Conservation (phyloP, 2,329 filamentous ascomycete species). For the Byssothecium circinans region DNA sequence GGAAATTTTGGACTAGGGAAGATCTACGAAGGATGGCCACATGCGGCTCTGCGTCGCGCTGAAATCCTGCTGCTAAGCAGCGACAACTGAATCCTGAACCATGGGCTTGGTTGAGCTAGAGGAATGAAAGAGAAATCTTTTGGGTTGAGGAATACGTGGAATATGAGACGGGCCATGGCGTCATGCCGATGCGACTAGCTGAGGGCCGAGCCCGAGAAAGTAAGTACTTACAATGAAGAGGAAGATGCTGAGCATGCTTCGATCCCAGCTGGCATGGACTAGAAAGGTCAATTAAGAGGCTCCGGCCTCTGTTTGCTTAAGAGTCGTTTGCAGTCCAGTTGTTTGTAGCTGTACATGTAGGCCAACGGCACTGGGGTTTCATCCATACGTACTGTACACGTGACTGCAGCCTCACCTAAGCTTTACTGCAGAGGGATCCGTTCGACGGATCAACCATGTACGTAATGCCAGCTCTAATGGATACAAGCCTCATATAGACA, state of each 20-base stretch:
- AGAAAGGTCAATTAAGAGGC: too few relatives aligned
- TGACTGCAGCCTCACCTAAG: too few relatives aligned
- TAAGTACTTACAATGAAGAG: conserved; percentile 24
- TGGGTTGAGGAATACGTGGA: not conserved
- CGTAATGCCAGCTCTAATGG: too few relatives aligned
- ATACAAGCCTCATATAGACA: too few relatives aligned
- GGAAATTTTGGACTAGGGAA: conserved; percentile 34
- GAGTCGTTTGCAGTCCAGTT: too few relatives aligned
- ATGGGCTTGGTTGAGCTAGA: not conserved
- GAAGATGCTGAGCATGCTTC: conserved; percentile 17
- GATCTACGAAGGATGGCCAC: too few relatives aligned
- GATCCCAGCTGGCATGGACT: not conserved
- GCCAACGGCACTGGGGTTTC: too few relatives aligned
- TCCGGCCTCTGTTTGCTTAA: too few relatives aligned
- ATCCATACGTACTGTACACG: not conserved
- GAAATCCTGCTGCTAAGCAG: not conserved
- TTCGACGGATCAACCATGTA: too few relatives aligned
- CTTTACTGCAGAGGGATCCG: too few relatives aligned
- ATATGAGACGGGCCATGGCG: conserved; percentile 15
- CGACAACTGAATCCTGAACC: not conserved
- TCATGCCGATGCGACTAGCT: conserved; percentile 37
- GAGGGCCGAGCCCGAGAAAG: conserved; percentile 1
- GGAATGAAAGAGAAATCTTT: not conserved
- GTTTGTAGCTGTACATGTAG: too few relatives aligned
- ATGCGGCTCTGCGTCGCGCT: not conserved